Conservation (phyloP, 148 eudicot genomes). For the Heliosperma pusillum region DNA sequence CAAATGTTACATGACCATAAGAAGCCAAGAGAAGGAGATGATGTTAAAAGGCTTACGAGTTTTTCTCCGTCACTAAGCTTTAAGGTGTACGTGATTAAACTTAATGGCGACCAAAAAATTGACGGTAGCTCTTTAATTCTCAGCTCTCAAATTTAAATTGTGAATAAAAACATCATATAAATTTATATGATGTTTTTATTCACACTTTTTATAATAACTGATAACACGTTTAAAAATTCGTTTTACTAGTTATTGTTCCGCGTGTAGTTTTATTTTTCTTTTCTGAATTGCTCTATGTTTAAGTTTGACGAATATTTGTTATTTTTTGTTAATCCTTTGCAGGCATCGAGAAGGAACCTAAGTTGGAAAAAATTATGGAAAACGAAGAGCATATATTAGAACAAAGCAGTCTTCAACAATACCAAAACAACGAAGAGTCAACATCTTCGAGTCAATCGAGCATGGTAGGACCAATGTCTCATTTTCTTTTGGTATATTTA, state of each 20-base stretch:
- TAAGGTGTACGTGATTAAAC: slow-evolving; percentile 14
- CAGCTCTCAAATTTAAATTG: neutral
- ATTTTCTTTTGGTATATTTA: too few species aligned
- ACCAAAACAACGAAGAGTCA: neutral
- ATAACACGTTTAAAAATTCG: neutral
- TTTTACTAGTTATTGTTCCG: too few species aligned
- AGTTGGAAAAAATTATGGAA: neutral
- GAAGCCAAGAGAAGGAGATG: neutral
- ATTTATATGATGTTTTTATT: neutral
- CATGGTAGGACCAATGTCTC: neutral
- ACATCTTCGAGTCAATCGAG: neutral
- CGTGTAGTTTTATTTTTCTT: too few species aligned
- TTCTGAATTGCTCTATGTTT: too few species aligned
- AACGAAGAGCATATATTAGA: neutral
- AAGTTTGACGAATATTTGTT: too few species aligned
- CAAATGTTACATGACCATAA: neutral
- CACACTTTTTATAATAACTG: neutral
- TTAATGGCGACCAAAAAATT: neutral
- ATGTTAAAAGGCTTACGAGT: neutral
- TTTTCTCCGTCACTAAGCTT: slow-evolving; percentile 16
- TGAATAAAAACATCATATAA: too few species aligned
- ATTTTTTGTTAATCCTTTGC: neutral
- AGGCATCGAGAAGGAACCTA: neutral
- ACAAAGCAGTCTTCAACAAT: neutral
- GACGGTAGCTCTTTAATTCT: neutral